phyloP scores from a whole-genome alignment of 768 basidiomycete species.

The Psilocybe tampanensis region DNA sequence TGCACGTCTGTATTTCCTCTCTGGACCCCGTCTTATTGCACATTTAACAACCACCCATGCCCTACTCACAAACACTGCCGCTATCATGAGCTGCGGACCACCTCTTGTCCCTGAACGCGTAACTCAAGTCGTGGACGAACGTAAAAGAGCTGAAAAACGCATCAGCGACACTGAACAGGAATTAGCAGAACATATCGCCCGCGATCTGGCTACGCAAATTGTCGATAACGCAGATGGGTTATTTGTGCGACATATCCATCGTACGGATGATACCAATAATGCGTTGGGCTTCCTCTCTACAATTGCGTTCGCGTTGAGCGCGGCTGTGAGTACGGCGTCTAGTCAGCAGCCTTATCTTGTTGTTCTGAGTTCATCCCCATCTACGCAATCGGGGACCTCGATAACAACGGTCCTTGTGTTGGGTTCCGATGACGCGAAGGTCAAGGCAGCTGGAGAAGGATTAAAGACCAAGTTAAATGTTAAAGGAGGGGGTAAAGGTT shows the following conservation, averaged over 20 bases:
- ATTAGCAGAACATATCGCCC: conserved; percentile 53
- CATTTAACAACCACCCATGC: conserved; percentile 63
- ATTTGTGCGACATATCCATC: conserved; percentile 54
- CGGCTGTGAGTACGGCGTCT: conserved; percentile 18
- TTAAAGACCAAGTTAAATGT: conserved; percentile 59
- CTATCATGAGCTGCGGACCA: conserved; percentile 68
- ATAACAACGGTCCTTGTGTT: conserved; percentile 60
- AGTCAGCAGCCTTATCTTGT: conserved; percentile 41
- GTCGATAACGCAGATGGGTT: conserved; percentile 21
- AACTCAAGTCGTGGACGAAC: conserved; percentile 63
- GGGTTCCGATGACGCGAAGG: conserved; percentile 59
- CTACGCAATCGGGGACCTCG: conserved; percentile 50
- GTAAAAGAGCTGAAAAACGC: conserved; percentile 67
- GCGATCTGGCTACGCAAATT: conserved; percentile 32
- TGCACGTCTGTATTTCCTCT: conserved; percentile 78
- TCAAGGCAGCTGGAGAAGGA: conserved; percentile 59
- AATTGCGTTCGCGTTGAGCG: conserved; percentile 50
- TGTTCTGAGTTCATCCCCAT: conserved; percentile 64
- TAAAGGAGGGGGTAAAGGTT: conserved; percentile 80
- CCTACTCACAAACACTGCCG: conserved; percentile 55
- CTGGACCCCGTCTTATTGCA: conserved; percentile 75
- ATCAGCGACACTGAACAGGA: conserved; percentile 71
- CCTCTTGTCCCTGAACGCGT: conserved; percentile 71
- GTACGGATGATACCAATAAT: conserved; percentile 62
- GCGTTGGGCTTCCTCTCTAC: conserved; percentile 62